Percentiles rank a stretch among this genome's conserved stretches.
These are phyloP conservation scores for Blastomyces gilchristii DNA, from an alignment of 2,329 filamentous ascomycete species.

Conservation along the genomic window DNA sequence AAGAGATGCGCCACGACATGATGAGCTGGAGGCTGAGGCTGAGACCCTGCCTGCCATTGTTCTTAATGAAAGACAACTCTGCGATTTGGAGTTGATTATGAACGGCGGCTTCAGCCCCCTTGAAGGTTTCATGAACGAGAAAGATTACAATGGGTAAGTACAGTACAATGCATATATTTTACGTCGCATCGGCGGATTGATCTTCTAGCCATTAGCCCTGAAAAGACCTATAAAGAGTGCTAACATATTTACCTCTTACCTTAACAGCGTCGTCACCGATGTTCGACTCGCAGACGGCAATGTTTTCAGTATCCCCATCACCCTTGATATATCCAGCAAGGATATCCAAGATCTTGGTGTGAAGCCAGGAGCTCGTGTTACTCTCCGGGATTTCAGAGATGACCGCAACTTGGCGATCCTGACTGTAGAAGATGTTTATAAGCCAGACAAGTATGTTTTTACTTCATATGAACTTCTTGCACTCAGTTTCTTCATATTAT, in stretches of 20 bases:
- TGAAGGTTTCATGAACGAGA: slow-evolving; percentile 96
- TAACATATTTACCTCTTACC: slow-evolving; percentile 12
- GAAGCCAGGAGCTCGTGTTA: slow-evolving; percentile 70
- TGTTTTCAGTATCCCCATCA: slow-evolving; percentile 96
- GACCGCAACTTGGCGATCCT: slow-evolving; percentile 93
- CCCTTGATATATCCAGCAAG: slow-evolving; percentile 69
- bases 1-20: slow-evolving; percentile 74
- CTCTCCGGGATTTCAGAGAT: slow-evolving; percentile 89
- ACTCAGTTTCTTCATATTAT: not conserved
- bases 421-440: slow-evolving; percentile 91
- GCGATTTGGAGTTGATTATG: slow-evolving; percentile 93
- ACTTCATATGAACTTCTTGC: not conserved
- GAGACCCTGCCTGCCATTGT: slow-evolving; percentile 75
- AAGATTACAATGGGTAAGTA: slow-evolving; percentile 86
- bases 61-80: slow-evolving; percentile 88
- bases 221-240: not conserved
- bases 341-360: slow-evolving; percentile 65
- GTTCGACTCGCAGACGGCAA: slow-evolving; percentile 78
- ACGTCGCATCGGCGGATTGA: not conserved
- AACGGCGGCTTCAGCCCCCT: slow-evolving; percentile 96
- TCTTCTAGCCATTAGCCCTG: not conserved
- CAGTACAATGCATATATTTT: slow-evolving; percentile 12
- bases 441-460: slow-evolving; percentile 72
- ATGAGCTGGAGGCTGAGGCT: slow-evolving; percentile 70
- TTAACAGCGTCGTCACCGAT: slow-evolving; percentile 68